Percentiles rank a stretch among this genome's conserved stretches.
These are phyloP conservation scores for Camellia lanceoleosa DNA, from an alignment of 148 eudicot genomes.

Conservation along the genomic window DNA sequence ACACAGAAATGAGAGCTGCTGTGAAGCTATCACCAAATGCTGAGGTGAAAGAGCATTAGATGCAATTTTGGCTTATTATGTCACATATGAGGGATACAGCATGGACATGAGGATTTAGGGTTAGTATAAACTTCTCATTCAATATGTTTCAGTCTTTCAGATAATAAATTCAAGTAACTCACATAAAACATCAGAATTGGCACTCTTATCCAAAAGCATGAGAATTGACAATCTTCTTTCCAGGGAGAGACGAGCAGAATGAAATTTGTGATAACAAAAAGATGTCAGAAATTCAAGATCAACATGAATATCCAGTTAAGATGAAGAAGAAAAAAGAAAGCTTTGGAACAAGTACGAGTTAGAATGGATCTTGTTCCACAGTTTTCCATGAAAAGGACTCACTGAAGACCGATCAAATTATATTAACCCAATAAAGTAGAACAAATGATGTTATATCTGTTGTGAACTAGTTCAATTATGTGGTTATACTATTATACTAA, in stretches of 20 bases:
- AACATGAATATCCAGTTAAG: not conserved
- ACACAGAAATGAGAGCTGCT: not conserved
- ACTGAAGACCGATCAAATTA: too few species aligned
- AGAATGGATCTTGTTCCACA: too few species aligned
- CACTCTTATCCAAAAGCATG: not conserved
- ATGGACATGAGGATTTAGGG: not conserved
- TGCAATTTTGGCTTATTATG: not conserved
- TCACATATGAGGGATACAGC: not conserved
- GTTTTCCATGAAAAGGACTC: too few species aligned
- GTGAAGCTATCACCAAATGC: not conserved
- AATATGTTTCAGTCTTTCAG: not conserved
- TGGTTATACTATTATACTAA: too few species aligned
- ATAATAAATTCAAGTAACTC: slow-evolving; percentile 1
- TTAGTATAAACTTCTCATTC: not conserved
- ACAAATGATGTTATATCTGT: too few species aligned
- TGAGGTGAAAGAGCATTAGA: not conserved
- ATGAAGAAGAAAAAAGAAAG: not conserved
- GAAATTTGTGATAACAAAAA: not conserved
- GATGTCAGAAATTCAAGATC: not conserved
- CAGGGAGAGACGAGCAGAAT: not conserved
- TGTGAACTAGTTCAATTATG: too few species aligned
- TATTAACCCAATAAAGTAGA: too few species aligned
- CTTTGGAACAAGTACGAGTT: too few species aligned
- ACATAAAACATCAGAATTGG: not conserved
- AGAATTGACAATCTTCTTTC: not conserved